Evolutionary conservation across 2,329 filamentous ascomycete genomes (phyloP), one percentile per base, ranked within the genome.

Genomic region (Falciphora oryzae): DNA sequence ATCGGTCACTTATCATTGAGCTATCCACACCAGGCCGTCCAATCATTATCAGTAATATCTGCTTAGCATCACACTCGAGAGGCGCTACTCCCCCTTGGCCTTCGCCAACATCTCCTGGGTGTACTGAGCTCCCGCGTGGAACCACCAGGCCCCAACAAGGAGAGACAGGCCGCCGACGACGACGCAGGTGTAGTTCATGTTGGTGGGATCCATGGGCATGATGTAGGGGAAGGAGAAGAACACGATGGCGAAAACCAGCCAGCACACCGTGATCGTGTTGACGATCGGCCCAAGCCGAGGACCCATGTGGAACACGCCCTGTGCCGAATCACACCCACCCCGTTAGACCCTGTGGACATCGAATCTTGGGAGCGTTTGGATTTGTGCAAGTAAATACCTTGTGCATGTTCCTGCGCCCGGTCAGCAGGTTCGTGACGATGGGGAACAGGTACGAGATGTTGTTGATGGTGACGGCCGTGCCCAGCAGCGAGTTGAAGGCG

Each of bases 141-240:
- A 58, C 61, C 61, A 63, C 53, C 53, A 63, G 2, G 50, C 61
- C 2, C 53, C 18, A 25, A 63, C 56, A 13, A 63, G 27, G 0
- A 63, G 31, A 8, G 32, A 6, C 13, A 63, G 53, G 0, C 61
- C 61, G n/a, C 61, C 61, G 18, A 63, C 50, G 8, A 63, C 77
- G 0, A 79, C 77, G 61, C 80, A 81, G 1, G 80, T 81, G 66
- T 81, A 81, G 65, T 81, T 81, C 75, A 79, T 64, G 63, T 64
- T 64, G 7, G 59, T 28, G 8, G 29, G 27, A 3, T 25, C 29
- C 22, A 64, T 44, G 10, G 63, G 63, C 18, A 53, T 59, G 22
- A 59, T 29, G 63, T 78, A 80, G 0, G 78, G 79, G 68, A 80
- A 80, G 1, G 75, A 78, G 70, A 79, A 80, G 69, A 80, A 79